Percentiles rank a stretch among this genome's conserved stretches.
phyloP scores from a whole-genome alignment of 1,284 basidiomycete species.

The Leccinum pseudoinsigne region DNA sequence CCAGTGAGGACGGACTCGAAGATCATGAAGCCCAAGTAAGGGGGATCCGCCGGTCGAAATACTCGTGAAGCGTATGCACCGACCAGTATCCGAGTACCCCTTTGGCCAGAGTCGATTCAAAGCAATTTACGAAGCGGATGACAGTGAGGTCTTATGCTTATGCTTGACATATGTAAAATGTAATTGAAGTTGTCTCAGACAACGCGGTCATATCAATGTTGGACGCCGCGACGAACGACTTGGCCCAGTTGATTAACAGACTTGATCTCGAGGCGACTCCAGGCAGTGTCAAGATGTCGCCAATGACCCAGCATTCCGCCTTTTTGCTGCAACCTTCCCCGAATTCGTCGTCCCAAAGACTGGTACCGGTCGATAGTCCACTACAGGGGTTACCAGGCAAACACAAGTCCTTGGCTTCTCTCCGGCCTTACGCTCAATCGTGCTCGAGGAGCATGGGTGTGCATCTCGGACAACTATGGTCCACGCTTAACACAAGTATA shows the following conservation, averaged over 20 bases:
- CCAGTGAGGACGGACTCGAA: conserved; percentile 51
- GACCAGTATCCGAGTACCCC: conserved; percentile 69
- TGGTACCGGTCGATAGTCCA: conserved; percentile 39
- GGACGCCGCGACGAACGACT: conserved; percentile 74
- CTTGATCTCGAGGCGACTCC: conserved; percentile 77
- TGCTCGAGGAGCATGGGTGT: conserved; percentile 32
- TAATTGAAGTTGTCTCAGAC: conserved; percentile 16
- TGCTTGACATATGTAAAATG: background rate
- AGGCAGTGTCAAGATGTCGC: conserved; percentile 49
- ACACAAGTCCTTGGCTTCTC: conserved; percentile 53
- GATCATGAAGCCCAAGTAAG: conserved; percentile 18
- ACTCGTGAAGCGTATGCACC: conserved; percentile 50
- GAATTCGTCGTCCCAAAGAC: conserved; percentile 1
- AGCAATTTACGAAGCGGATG: conserved; percentile 54
- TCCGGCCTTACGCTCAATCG: conserved; percentile 59
- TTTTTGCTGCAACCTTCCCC: conserved; percentile 5
- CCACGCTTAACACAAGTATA: conserved; percentile 46
- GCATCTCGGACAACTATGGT: conserved; percentile 54
- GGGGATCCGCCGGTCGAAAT: conserved; percentile 35
- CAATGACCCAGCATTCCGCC: conserved; percentile 33
- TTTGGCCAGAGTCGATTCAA: conserved; percentile 48
- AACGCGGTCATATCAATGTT: conserved; percentile 66
- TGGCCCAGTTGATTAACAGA: conserved; percentile 71
- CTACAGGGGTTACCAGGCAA: conserved; percentile 39
- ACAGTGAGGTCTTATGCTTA: conserved; percentile 30